Conservation (phyloP, 345 rosid genomes). For the Litchi chinensis region DNA sequence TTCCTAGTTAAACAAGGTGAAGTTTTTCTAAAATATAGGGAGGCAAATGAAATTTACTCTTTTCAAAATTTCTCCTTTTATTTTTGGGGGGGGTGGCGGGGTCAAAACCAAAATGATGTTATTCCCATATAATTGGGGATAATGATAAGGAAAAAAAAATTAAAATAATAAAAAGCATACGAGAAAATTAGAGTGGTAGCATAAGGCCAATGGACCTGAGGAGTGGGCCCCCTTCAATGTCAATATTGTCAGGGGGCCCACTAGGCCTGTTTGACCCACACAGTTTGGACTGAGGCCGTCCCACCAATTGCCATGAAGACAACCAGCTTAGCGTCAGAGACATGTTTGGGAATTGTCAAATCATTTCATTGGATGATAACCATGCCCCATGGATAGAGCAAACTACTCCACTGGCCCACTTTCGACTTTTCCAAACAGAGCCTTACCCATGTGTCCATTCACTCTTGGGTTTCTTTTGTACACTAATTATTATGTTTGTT, state of each 20-base stretch:
- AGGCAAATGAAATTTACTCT: too few relatives aligned
- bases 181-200: slow-evolving; percentile 3
- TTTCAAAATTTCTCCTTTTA: neutral
- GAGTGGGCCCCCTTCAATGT: neutral
- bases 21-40: too few relatives aligned
- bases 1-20: too few relatives aligned
- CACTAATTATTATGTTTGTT: too few relatives aligned
- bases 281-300: slow-evolving; percentile 20
- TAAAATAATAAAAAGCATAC: neutral
- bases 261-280: slow-evolving; percentile 21
- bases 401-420: too few relatives aligned
- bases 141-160: neutral
- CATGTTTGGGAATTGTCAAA: slow-evolving; percentile 10
- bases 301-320: slow-evolving; percentile 15
- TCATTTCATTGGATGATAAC: neutral
- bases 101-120: slow-evolving; percentile 6
- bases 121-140: slow-evolving; percentile 25
- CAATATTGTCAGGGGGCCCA: slow-evolving; percentile 18
- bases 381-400: too few relatives aligned
- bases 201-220: slow-evolving; percentile 1
- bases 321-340: neutral
- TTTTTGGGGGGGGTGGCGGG: too few relatives aligned
- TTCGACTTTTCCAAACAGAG: too few relatives aligned
- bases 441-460: too few relatives aligned
- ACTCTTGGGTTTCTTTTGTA: too few relatives aligned